phyloP scores from a whole-genome alignment of 768 basidiomycete species.

The Termitomyces sp. region DNA sequence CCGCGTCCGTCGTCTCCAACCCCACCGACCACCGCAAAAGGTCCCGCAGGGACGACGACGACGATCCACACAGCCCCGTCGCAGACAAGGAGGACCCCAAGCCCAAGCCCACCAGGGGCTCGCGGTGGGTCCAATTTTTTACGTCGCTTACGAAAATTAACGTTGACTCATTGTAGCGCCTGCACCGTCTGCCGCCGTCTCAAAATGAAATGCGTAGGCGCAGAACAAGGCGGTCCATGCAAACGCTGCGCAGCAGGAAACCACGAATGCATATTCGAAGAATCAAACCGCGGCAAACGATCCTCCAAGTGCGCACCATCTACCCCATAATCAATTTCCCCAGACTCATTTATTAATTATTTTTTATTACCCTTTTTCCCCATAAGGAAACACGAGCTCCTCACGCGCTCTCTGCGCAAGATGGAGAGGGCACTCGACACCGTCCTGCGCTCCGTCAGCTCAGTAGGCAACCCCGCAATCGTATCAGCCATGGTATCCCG shows the following conservation, averaged over 20 bases:
- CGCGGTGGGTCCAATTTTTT: slow-evolving; percentile 49
- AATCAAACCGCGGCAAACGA: slow-evolving; percentile 92
- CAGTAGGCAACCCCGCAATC: slow-evolving; percentile 68
- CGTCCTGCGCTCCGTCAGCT: slow-evolving; percentile 72
- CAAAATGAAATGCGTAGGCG: slow-evolving; percentile 93
- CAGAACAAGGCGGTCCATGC: slow-evolving; percentile 88
- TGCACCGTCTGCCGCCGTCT: slow-evolving; percentile 90
- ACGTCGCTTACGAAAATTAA: neutral
- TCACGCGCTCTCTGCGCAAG: slow-evolving; percentile 79
- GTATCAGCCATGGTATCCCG: slow-evolving; percentile 79
- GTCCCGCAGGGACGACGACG: slow-evolving; percentile 59
- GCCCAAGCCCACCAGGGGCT: slow-evolving; percentile 84
- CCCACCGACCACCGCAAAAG: slow-evolving; percentile 58
- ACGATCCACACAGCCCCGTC: slow-evolving; percentile 32
- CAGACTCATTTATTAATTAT: neutral
- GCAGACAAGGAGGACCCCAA: slow-evolving; percentile 56
- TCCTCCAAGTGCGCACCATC: slow-evolving; percentile 65
- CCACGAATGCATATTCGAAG: slow-evolving; percentile 96
- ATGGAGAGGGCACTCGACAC: slow-evolving; percentile 95
- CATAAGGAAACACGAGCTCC: slow-evolving; percentile 76
- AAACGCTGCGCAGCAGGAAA: slow-evolving; percentile 78
- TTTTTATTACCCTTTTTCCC: neutral
- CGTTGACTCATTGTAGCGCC: slow-evolving; percentile 56
- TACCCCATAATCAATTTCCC: slow-evolving; percentile 6
- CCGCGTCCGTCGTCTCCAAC: slow-evolving; percentile 51